Evolutionary conservation across 768 basidiomycete genomes (phyloP).

Genomic region (Tremella fuciformis): DNA sequence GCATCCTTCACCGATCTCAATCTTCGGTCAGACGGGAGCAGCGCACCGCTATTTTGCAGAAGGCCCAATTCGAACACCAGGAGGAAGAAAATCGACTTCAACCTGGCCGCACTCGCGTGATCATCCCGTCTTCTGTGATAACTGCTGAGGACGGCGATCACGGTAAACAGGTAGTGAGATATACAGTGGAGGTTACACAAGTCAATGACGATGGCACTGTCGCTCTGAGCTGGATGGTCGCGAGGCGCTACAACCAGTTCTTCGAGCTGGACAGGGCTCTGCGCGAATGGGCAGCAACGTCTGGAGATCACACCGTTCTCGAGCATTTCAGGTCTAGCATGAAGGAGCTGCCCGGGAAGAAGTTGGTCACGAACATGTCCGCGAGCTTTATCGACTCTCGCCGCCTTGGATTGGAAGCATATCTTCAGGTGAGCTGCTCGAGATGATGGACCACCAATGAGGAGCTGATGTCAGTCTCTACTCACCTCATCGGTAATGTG

Average conservation of each 20-base stretch:
- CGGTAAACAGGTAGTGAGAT: constrained; percentile 86
- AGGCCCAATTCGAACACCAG: constrained; percentile 88
- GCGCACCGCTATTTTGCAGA: constrained; percentile 81
- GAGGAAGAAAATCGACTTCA: constrained; percentile 83
- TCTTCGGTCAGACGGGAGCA: constrained; percentile 76
- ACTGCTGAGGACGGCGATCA: constrained; percentile 64
- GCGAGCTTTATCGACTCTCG: constrained; percentile 83
- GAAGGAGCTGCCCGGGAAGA: constrained; percentile 88
- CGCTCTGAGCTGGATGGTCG: constrained; percentile 86
- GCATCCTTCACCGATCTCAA: constrained; percentile 75
- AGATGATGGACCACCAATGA: constrained; percentile 8
- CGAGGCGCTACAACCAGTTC: constrained; percentile 93
- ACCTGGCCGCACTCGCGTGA: constrained; percentile 77
- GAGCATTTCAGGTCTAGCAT: constrained; percentile 57
- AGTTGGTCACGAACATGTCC: constrained; percentile 81
- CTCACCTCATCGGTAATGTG: constrained; percentile 51
- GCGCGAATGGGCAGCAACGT: constrained; percentile 57
- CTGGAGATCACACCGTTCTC: constrained; percentile 56
- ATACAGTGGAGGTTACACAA: constrained; percentile 88
- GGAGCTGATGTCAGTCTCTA: constrained; percentile 18
- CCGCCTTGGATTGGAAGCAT: constrained; percentile 75
- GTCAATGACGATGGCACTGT: constrained; percentile 68
- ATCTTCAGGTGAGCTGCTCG: constrained; percentile 69
- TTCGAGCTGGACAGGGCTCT: constrained; percentile 80
- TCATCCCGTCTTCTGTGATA: constrained; percentile 76